These are phyloP conservation scores for Trichoderma brevicompactum DNA, from an alignment of 2,329 filamentous ascomycete genomes.

Conservation along the genomic window DNA sequence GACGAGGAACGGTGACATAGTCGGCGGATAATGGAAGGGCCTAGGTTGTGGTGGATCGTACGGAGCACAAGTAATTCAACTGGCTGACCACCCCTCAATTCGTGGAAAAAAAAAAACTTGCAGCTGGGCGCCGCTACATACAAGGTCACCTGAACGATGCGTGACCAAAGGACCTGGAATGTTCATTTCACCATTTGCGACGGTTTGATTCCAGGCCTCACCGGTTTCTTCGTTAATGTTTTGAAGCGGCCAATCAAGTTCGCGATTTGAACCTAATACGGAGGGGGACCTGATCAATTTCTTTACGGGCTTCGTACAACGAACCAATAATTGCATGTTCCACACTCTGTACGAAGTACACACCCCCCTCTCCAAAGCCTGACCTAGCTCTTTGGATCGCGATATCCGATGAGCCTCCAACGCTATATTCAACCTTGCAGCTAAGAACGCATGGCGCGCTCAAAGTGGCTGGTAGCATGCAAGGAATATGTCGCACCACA, in stretches of 20 bases:
- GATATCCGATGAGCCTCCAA: conserved; percentile 26
- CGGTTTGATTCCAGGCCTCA: not conserved
- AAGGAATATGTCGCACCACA: conserved; percentile 21
- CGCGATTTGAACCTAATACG: no score
- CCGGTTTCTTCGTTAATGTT: not conserved
- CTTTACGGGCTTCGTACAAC: no score
- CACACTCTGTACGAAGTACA: not conserved
- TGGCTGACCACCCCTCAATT: not conserved
- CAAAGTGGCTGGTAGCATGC: conserved; percentile 22
- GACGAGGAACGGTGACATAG: not conserved
- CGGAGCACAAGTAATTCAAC: not conserved
- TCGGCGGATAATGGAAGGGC: not conserved
- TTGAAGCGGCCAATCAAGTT: not conserved
- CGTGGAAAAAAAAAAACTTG: not conserved
- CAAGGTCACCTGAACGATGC: conserved; percentile 15
- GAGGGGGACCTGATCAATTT: no score
- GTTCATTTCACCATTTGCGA: not conserved
- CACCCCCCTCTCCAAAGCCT: not conserved
- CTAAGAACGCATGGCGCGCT: conserved; percentile 11
- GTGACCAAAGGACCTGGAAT: conserved; percentile 8
- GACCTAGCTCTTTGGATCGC: conserved; percentile 16
- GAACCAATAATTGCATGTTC: not conserved
- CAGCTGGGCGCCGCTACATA: not conserved
- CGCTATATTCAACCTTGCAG: conserved; percentile 17
- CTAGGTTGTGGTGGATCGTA: not conserved